Evolutionary conservation across 179 eudicot species (phyloP).

Genomic region (Beta lomatogona): DNA sequence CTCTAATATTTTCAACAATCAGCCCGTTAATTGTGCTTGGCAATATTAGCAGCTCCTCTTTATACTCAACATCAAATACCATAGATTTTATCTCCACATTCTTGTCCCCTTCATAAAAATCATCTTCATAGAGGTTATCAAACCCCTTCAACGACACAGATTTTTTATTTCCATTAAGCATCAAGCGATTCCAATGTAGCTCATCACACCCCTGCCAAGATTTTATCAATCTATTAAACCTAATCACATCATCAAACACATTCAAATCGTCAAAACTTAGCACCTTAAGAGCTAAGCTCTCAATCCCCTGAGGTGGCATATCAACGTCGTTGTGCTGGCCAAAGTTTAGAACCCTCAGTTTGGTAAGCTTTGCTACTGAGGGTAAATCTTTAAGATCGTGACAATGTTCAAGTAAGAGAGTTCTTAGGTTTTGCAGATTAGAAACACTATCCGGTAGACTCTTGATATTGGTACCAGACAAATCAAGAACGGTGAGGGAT

Average conservation of each 20-base stretch:
- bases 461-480: slow-evolving; percentile 6
- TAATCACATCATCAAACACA: background rate
- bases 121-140: too few relatives aligned
- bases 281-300: too few relatives aligned
- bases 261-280: too few relatives aligned
- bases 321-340: too few relatives aligned
- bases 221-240: slow-evolving; percentile 8
- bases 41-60: background rate
- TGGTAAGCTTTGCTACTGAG: slow-evolving; percentile 21
- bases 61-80: too few relatives aligned
- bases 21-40: background rate
- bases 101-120: too few relatives aligned
- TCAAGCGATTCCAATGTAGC: too few relatives aligned
- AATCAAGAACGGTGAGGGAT: slow-evolving; percentile 27
- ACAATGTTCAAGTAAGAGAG: slow-evolving; percentile 12
- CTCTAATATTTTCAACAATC: too few relatives aligned
- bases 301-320: too few relatives aligned
- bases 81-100: too few relatives aligned
- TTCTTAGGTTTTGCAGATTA: slow-evolving; percentile 13
- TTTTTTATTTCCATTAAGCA: too few relatives aligned
- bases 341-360: slow-evolving; percentile 13
- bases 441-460: slow-evolving; percentile 26
- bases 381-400: background rate
- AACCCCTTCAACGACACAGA: too few relatives aligned
- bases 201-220: background rate